Percentiles rank a stretch among this genome's conserved stretches.
These are phyloP conservation scores for Trichoderma cornu-damae DNA, from an alignment of 2,329 filamentous ascomycete genomes.

Conservation along the genomic window DNA sequence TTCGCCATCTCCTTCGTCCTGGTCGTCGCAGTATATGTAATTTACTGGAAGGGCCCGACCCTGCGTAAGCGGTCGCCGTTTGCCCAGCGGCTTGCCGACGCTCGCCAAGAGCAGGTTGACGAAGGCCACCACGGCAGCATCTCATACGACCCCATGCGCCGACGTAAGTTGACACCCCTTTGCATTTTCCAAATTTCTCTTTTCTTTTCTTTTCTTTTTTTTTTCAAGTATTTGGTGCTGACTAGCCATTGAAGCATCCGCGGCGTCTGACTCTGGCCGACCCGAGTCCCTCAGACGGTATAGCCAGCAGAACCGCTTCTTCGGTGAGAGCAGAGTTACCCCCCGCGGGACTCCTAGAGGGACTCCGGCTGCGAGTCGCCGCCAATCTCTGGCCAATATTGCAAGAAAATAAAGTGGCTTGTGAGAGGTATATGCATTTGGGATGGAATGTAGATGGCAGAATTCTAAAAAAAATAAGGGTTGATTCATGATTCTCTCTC, in stretches of 20 bases:
- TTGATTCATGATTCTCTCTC: not conserved
- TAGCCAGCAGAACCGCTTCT: constrained; percentile 39
- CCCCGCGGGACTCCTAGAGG: constrained; percentile 35
- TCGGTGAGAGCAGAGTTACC: constrained; percentile 39
- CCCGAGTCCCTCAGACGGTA: constrained; percentile 26
- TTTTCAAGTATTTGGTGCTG: not conserved
- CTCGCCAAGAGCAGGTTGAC: constrained; percentile 28
- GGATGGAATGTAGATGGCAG: not conserved
- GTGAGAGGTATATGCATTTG: not conserved
- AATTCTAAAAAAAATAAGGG: not conserved
- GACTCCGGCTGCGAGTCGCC: constrained; percentile 35
- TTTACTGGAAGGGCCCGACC: constrained; percentile 59
- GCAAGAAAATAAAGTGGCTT: constrained; percentile 11
- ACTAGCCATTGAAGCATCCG: constrained; percentile 23
- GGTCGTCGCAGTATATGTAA: constrained; percentile 58
- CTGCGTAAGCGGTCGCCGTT: constrained; percentile 60
- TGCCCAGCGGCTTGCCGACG: constrained; percentile 55
- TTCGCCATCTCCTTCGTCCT: constrained; percentile 57
- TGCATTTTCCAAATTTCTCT: no score
- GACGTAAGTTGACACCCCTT: constrained; percentile 26
- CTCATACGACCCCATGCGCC: constrained; percentile 25
- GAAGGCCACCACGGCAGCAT: constrained; percentile 31
- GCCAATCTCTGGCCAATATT: constrained; percentile 25
- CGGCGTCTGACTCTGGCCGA: constrained; percentile 22
- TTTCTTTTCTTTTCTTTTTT: no score